A percentile compares a stretch with the other conserved stretches of the same genome.
These are phyloP conservation scores for Hemerocallis citrina DNA, from an alignment of 106 monocot species.

Conservation along the genomic window DNA sequence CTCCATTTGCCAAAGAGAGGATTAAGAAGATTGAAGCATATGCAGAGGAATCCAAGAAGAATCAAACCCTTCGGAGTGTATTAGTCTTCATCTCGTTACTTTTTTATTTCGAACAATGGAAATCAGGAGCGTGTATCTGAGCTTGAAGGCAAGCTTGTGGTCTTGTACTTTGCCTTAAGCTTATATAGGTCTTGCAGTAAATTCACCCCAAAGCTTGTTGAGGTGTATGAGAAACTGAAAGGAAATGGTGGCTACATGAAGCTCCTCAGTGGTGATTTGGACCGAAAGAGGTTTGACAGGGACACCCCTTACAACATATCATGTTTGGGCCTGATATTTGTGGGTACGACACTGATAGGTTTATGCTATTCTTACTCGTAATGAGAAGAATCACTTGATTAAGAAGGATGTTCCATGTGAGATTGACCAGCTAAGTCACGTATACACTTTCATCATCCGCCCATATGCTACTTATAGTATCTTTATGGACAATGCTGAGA, in stretches of 20 bases:
- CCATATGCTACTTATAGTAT: too few species aligned
- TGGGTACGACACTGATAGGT: too few species aligned
- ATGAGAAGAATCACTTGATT: too few species aligned
- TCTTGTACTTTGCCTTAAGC: constrained; percentile 35
- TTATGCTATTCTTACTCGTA: too few species aligned
- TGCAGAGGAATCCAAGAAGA: constrained; percentile 36
- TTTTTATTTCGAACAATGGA: constrained; percentile 36
- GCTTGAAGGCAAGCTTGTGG: constrained; percentile 71
- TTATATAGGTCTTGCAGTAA: constrained; percentile 18
- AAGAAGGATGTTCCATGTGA: too few species aligned
- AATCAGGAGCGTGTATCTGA: constrained; percentile 55
- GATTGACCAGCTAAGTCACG: too few species aligned
- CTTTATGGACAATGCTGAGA: too few species aligned
- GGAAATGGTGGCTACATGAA: constrained; percentile 37
- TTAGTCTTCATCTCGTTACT: constrained; percentile 40
- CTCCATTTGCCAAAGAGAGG: constrained; percentile 37
- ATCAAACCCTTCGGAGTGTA: constrained; percentile 52
- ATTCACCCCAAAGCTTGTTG: constrained; percentile 31
- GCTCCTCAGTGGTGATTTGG: too few species aligned
- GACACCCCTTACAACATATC: too few species aligned
- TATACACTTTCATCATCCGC: too few species aligned
- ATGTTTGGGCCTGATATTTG: too few species aligned
- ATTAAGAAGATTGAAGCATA: constrained; percentile 34
- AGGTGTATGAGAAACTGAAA: constrained; percentile 51
- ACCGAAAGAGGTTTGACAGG: too few species aligned